Base-by-base conservation (phyloP, 805 yeast genomes). In the Ogataea chonburiensis region DNA sequence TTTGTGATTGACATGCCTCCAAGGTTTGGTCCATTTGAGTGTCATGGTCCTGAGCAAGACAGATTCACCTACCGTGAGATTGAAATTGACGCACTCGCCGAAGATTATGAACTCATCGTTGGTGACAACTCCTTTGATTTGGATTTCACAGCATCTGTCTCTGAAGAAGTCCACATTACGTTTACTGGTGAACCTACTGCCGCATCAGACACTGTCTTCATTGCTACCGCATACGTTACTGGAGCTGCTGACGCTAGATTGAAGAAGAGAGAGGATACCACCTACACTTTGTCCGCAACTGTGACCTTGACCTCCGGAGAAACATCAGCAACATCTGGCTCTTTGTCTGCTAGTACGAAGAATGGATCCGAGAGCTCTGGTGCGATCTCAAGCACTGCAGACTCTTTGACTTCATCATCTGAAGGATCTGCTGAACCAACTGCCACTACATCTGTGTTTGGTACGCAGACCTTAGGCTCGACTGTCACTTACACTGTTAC, bases 261-360 rank as follows among this genome's bases (percentile, higher is more conserved):
- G 11, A n/a, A 10, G 14, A 37, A 37, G 31, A 30, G 40, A 20
- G 40, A 17, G 13, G 31, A 17, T 5, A 19, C 36, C 12, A 25
- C 29, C 19, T 37, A 25, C 19, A 15, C 33, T 12, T 17, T 24
- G 5, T 32, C 32, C 17, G 37, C 31, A 5, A 35, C 27, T 47
- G 49, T 33, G 23, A 46, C 28, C 12, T 23, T 23, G 25, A 11
- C 7, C 8, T 7, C 7, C n/a, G 25, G n/a, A n/a, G n/a, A n/a
- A n/a, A n/a, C 25, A 6, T 7, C 25, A 5, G 8, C 7, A 8
- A n/a, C 12, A 8, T 7, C 25, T 5, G 25, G 12, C 5, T 23
- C 25, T n/a, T 7, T 13, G 9, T 8, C 12, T 7, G 12, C 7
- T 11, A 5, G 13, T 8, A 8, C 12, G n/a, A 23, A n/a, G n/a